Evolutionary conservation across 108 stramenopile genomes (phyloP), one percentile per base, ranked within the genome.

Genomic region (Schizochytrium sp.): DNA sequence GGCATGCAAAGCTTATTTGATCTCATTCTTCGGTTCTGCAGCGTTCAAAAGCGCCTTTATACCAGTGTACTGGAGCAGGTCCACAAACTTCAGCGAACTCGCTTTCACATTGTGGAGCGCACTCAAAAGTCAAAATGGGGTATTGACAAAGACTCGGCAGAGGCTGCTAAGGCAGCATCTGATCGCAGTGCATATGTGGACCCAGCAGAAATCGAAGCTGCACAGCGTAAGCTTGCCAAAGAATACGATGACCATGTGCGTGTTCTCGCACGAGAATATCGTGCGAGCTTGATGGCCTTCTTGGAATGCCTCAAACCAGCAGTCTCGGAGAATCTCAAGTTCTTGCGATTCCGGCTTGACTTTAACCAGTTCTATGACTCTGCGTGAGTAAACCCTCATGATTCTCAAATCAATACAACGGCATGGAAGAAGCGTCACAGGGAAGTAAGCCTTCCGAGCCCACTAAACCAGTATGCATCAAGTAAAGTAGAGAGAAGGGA

Each of bases 21-120:
- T 17, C 91, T 95, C 8, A 91, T 95, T 53, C 87, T 94, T 53
- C 94, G 94, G 28, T 97, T 96, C 91, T 96, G 96, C 89, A 92
- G 89, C 50, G 94, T 96, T n/a, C 96, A 97, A 90, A 94, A 96
- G 88, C 59, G 90, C 46, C 89, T 97, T 7, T 97, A 96, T 88
- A 89, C 88, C 42, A 93, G 92, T 61, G 93, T 95, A 19, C 57
- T 97, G 46, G 88, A 91, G 46, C 90, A 91, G 72, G 93, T 96
- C 28, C 94, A 95, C 83, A 92, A 50, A 28, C 76, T 83, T 0
- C 19, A 83, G 76, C 76, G 76, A 10, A 83, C 76, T 5, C 47
- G 40, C 50, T 83, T 83, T 42, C 47, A 83, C 76, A 83, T 83
- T 12, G 53, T 83, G 10, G 76, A 83, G 76, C 76, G 76, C 8